Base-by-base conservation (phyloP, 352 stramenopile species). In the Globisporangium iwayamae region DNA sequence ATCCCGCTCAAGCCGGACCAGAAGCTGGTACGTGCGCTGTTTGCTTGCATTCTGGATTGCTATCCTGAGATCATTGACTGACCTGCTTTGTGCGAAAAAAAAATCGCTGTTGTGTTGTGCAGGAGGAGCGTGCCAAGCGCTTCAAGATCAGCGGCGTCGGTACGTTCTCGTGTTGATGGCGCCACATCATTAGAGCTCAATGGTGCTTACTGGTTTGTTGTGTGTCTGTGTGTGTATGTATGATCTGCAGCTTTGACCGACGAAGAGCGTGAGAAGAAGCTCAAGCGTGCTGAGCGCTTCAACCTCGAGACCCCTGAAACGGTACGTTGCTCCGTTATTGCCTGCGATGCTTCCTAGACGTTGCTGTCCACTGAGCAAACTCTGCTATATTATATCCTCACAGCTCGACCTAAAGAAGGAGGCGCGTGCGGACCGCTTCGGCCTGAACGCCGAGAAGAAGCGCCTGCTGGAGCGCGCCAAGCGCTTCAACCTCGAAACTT, bases 371-470 rank as follows among this genome's bases (percentile, higher is more conserved):
- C 32, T 36, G 32, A 36, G 32, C 32, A 36, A 36, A 36, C 32
- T 16, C 34, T 10, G 4, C 0, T 38, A 28, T 25, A 6, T 48
- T n/a, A 30, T 20, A 25, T 56, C 10, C 9, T 22, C 53, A 25
- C 54, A 95, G 87, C 62, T 96, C 65, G 78, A 90, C n/a, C 75
- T 86, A 66, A 94, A 94, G 72, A 94, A 94, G 65, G 68, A 79
- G 30, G 83, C 81, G 39, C 85, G 87, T 9, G 83, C 83, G 4
- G 83, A 94, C 51, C 83, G 87, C 60, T 96, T 96, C 56, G 87
- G 87, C 9, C 65, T 96, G 32, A 96, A 93, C 45, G 85, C 71
- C 20, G 85, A 96, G 60, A 73, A 85, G 55, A 93, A 94, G 62
- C 79, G 81, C 53, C 85, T 84, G 60, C 70, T 96, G 55, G 81